Percentiles rank a stretch among this genome's conserved stretches.
Evolutionary conservation across 2,329 filamentous ascomycete species (phyloP).

Genomic region (Penicillium capsulatum): DNA sequence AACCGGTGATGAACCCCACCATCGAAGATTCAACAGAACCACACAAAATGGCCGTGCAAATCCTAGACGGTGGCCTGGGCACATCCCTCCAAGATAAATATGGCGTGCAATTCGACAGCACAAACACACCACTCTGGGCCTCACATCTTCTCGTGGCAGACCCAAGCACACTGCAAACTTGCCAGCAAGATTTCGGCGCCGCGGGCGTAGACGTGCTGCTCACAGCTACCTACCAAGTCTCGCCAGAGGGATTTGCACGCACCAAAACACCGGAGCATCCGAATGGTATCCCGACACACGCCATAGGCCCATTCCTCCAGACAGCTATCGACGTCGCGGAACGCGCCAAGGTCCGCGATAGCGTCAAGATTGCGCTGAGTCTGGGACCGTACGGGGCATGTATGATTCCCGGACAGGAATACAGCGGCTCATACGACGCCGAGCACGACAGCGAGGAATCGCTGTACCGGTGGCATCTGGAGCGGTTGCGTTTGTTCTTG

Average conservation of each 20-base stretch:
- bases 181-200: slow-evolving; percentile 54
- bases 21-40: not conserved
- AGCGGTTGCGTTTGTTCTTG: slow-evolving; percentile 52
- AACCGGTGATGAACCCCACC: not conserved
- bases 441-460: slow-evolving; percentile 43
- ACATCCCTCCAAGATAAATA: slow-evolving; percentile 61
- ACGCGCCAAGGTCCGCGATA: slow-evolving; percentile 24
- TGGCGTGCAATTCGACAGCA: slow-evolving; percentile 48
- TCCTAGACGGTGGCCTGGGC: slow-evolving; percentile 65
- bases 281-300: slow-evolving; percentile 40
- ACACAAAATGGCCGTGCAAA: slow-evolving; percentile 31
- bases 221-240: slow-evolving; percentile 66
- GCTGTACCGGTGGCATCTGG: slow-evolving; percentile 55
- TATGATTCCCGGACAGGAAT: slow-evolving; percentile 62
- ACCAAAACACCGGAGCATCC: slow-evolving; percentile 47
- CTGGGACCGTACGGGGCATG: slow-evolving; percentile 64
- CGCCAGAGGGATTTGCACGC: slow-evolving; percentile 52
- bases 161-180: slow-evolving; percentile 49
- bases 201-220: slow-evolving; percentile 61
- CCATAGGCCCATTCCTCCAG: slow-evolving; percentile 43
- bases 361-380: slow-evolving; percentile 49
- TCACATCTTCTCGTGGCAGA: slow-evolving; percentile 60
- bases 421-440: slow-evolving; percentile 57
- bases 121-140: slow-evolving; percentile 60
- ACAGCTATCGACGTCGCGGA: slow-evolving; percentile 38